These are phyloP conservation scores for Eutypa lata DNA, from an alignment of 2,329 filamentous ascomycete genomes.

Conservation along the genomic window DNA sequence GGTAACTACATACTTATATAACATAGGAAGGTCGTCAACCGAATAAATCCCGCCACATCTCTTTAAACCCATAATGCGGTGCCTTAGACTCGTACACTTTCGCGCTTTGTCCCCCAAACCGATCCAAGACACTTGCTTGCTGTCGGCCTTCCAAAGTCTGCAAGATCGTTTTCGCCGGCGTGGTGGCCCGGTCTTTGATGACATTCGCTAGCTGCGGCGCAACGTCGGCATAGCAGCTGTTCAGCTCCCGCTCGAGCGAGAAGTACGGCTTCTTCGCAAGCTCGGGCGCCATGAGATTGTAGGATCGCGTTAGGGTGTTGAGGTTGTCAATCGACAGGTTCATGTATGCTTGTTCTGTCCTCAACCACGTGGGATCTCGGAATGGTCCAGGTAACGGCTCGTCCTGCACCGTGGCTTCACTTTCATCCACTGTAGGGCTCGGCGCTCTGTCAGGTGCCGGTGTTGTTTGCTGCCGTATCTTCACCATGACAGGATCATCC, in stretches of 20 bases:
- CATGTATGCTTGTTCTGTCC: conserved; percentile 71
- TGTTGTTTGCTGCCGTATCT: conserved; percentile 40
- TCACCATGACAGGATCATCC: conserved; percentile 47
- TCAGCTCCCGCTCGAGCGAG: conserved; percentile 76
- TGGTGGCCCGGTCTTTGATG: conserved; percentile 65
- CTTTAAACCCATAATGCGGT: conserved; percentile 78
- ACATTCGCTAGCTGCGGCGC: conserved; percentile 71
- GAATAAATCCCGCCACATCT: conserved; percentile 85
- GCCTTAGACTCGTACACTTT: conserved; percentile 71
- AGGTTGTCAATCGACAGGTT: conserved; percentile 72
- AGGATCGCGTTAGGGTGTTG: conserved; percentile 77
- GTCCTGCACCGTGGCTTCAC: conserved; percentile 11
- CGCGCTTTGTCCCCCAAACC: conserved; percentile 51
- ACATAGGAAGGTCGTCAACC: conserved; percentile 2
- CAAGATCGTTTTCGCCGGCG: conserved; percentile 38
- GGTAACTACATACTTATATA: no score
- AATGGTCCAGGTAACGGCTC: conserved; percentile 57
- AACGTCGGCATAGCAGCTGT: conserved; percentile 78
- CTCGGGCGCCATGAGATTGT: conserved; percentile 92
- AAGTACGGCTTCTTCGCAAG: conserved; percentile 93
- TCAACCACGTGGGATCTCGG: conserved; percentile 74
- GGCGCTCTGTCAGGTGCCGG: no score
- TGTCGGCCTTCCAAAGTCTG: conserved; percentile 37
- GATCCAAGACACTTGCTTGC: conserved; percentile 56
- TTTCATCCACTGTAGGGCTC: conserved; percentile 3